Base-by-base conservation (phyloP, 352 stramenopile species). In the Saprolegnia parasitica region DNA sequence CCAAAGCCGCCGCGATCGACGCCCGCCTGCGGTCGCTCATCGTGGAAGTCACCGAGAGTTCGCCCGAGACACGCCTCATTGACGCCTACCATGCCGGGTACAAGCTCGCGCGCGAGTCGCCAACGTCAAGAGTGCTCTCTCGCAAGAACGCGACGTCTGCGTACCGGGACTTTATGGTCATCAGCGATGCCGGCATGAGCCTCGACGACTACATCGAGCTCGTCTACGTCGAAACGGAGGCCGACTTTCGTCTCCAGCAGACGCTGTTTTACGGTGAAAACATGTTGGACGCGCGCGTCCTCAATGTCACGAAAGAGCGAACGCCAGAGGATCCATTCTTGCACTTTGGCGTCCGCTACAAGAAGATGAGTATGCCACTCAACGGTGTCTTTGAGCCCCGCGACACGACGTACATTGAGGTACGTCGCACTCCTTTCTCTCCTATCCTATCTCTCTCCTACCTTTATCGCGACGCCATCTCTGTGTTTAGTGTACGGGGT, bases 301-400 rank as follows among this genome's bases (percentile, higher is more conserved):
- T 70, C 24, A 21, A 24, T 8, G 54, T 37, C 24, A 35, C 54
- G 4, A 20, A 60, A 16, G 29, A 61, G 37, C 45, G 46, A 16
- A 70, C 63, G 23, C n/a, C 5, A 10, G 63, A 70, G 8, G 63
- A 70, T 24, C 63, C 63, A 15, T 70, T 61, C 54, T 21, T 37
- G 20, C 54, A 61, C 35, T 70, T 70, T 61, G 63, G 63, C 9
- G 47, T 70, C 35, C 52, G 54, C n/a, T 70, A 70, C 63, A 61
- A 70, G 32, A 29, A 29, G 32, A 46, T 70, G 23, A 58, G 32
- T 16, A 58, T 58, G 52, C 23, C 52, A 16, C 23, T 42, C 26
- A 61, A 9, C 39, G 63, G 37, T 4, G 4, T 66, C 20, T 66
- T 70, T 61, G 49, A 18, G 4, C 42, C 23, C 18, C 63, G 63